phyloP scores from a whole-genome alignment of 2,329 filamentous ascomycete species.

The Pseudogymnoascus sp. region DNA sequence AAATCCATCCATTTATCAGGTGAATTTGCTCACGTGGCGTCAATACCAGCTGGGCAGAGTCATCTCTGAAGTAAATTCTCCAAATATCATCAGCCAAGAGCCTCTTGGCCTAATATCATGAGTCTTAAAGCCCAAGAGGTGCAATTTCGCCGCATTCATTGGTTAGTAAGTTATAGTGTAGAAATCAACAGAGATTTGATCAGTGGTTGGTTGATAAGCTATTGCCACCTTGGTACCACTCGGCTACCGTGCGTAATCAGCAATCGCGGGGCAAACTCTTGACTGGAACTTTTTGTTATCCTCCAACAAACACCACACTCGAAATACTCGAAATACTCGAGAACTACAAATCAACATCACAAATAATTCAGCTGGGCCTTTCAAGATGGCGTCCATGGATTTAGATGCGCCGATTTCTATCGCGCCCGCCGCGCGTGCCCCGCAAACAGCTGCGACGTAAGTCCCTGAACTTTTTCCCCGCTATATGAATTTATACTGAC shows the following conservation, averaged over 20 bases:
- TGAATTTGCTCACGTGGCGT: not conserved
- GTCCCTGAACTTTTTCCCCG: slow-evolving; percentile 21
- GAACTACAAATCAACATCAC: not conserved
- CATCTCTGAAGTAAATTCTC: slow-evolving; percentile 8
- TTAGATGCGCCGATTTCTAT: slow-evolving; percentile 49
- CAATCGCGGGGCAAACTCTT: slow-evolving; percentile 11
- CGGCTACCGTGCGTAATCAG: slow-evolving; percentile 10
- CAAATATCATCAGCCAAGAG: slow-evolving; percentile 8
- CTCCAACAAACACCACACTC: slow-evolving; percentile 8
- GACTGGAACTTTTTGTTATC: slow-evolving; percentile 9
- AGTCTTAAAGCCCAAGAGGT: not conserved
- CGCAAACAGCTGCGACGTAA: slow-evolving; percentile 45
- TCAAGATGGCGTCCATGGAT: slow-evolving; percentile 51
- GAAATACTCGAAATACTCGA: not conserved
- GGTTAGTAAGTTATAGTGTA: slow-evolving; percentile 4
- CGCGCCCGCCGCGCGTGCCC: slow-evolving; percentile 29
- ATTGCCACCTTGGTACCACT: slow-evolving; percentile 4
- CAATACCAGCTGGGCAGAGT: not conserved
- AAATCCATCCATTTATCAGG: not conserved
- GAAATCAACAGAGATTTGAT: not conserved
- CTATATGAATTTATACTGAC: slow-evolving; percentile 16
- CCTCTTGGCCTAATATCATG: not conserved
- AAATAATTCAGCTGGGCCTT: not conserved
- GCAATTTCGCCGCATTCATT: not conserved
- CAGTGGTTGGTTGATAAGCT: slow-evolving; percentile 9